Evolutionary conservation across 306 rosid species (phyloP), one percentile per base, ranked within the genome.

Genomic region (Acacia acuminata): DNA sequence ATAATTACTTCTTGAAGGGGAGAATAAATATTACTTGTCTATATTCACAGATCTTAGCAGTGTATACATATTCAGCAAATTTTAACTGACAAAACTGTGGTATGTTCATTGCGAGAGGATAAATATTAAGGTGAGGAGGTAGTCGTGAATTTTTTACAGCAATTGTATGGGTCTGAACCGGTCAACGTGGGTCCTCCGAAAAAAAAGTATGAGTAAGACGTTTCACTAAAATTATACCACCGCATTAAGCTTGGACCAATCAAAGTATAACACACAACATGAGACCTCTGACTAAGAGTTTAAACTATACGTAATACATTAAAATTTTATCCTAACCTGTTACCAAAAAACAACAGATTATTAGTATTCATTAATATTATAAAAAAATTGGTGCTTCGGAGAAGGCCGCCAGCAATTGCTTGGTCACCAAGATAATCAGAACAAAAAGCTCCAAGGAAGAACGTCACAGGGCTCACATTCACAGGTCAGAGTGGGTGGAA

Each of bases 351-450:
- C 17, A 14, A 43, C 9, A 43, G 12, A 43, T 43, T 43, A 43
- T 43, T 10, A 10, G 12, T 10, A 43, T 10, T 43, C 3, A 10
- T 43, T 10, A 43, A 43, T 43, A 1, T 4, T 4, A 73, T 27
- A 16, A 17, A 50, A 0, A 16, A 17, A 14, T 50, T 36, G 44
- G 30, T 38, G 27, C 63, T 8, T 17, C 9, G 0, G 12, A 19
- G 13, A 42, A 79, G 17, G 27, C 8, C 48, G 10, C 14, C n/a
- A 48, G 53, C 5, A 25, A 58, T 73, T 83, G 14, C 83, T 68
- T 79, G 86, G 77, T 24, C 75, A 3, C 38, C 86, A 86, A 79
- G 88, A 48, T 24, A 60, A 24, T 22, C 6, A 58, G 9, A 22
- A 58, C 30, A 58, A 9, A 58, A 3, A 10, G 22, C 24, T 53